Evolutionary conservation across 2,329 filamentous ascomycete species (phyloP), one percentile per base, ranked within the genome.

Genomic region (Elsinoe ampelina): DNA sequence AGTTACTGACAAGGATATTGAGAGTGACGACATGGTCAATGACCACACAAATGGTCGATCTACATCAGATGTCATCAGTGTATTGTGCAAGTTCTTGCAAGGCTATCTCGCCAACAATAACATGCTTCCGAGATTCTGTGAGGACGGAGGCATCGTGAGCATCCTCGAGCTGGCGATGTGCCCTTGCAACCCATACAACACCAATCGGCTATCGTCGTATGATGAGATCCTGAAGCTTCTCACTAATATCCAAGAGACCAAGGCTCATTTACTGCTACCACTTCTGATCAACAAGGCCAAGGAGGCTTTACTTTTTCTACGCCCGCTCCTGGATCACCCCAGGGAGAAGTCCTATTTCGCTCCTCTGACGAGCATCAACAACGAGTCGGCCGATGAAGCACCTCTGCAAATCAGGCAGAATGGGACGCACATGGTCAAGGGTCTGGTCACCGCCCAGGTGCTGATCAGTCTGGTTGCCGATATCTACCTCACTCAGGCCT

Each of bases 111-210:
- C 82, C 60, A 95, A 95, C 65, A 77, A 80, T 57, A 77, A 77
- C 34, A 79, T 95, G 63, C 91, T 87, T 69, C 74, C 77, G 15
- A 79, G 80, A 20, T 92, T 96, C 65, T 83, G 93, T 60, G 82
- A 87, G 56, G 80, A 80, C 51, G 89, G 90, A 58, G 93, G 89
- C 5, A 83, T 92, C 20, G 89, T 96, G 68, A 78, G 86, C 52
- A 77, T 97, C 17, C 77, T 98, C 55, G 89, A 96, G 66, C 82
- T 96, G 57, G 86, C 86, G 39, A 88, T 87, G 55, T 81, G 91
- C 30, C 86, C 89, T 4, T 91, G 89, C 67, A 77, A 97, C 47
- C 83, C 89, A 1, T 83, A 84, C 63, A 81, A 87, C 65, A 85
- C 87, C 65, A 80, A 84, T 38, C 84, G 86, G 39, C 80, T 81